Evolutionary conservation across 352 stramenopile genomes (phyloP), one percentile per base, ranked within the genome.

Genomic region (Phytophthora cactorum): DNA sequence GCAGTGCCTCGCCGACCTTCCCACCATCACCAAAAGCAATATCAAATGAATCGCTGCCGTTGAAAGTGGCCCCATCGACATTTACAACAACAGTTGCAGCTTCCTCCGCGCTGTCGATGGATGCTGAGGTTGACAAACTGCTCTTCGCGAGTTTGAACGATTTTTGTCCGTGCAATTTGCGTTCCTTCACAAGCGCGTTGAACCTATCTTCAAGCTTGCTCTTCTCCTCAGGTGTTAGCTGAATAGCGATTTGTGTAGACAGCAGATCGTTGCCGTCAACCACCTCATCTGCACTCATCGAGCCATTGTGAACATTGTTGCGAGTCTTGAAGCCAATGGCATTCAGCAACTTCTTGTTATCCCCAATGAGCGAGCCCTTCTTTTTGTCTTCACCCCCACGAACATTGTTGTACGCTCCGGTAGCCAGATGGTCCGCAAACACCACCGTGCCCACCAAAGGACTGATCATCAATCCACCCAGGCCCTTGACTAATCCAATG

Each of bases 371-470:
- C 8, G 66, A 77, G 3, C 77, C 79, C 29, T 76, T 79, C 56
- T 81, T 90, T 44, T 71, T 79, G 14, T 84, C 67, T 10, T 85
- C 74, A 22, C 72, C 55, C 14, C 52, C 64, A 5, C 75, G 82
- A 39, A 74, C 63, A 10, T 81, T 68, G 57, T 93, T 93, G 62
- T 89, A 84, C 11, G 72, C 67, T 14, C 85, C 83, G n/a, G 81
- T 89, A 6, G 71, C 83, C 28, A 93, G 60, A 49, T 89, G 81
- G 43, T 91, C 82, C 3, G 83, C 82, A 66, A 93, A 88, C 10
- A 90, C 61, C 1, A 78, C 78, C 0, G 75, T 83, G 3, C 85
- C 85, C 25, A 88, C 63, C 15, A 92, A 66, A 1, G 83, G 85
- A 28, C 70, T 75, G 31, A 88, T 81, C 36, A 91, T 66, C 3